These are phyloP conservation scores for Casuarina equisetifolia DNA, from an alignment of 306 rosid genomes.

Conservation along the genomic window DNA sequence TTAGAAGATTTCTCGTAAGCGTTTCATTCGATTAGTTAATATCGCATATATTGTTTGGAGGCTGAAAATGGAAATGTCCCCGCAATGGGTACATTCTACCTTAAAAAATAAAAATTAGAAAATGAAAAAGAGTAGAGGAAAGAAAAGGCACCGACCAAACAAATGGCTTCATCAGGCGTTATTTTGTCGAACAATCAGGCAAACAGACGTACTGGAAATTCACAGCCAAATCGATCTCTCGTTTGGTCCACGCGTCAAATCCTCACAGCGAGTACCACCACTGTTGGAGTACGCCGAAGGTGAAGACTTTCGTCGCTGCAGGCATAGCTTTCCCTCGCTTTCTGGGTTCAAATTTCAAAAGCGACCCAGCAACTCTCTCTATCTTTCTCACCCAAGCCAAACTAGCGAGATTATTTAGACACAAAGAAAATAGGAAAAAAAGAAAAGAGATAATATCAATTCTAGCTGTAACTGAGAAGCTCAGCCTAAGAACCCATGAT, in stretches of 20 bases:
- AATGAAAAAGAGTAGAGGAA: too few relatives aligned
- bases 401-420: not conserved
- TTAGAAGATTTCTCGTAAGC: too few relatives aligned
- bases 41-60: too few relatives aligned
- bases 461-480: not conserved
- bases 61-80: too few relatives aligned
- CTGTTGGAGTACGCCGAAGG: not conserved
- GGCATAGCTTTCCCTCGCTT: slow-evolving; percentile 70
- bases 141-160: too few relatives aligned
- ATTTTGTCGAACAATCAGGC: not conserved
- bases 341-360: slow-evolving; percentile 66
- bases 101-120: too few relatives aligned
- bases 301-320: not conserved
- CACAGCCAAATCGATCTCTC: too few relatives aligned
- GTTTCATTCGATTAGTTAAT: too few relatives aligned
- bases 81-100: too few relatives aligned
- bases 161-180: too few relatives aligned
- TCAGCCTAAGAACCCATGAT: slow-evolving; percentile 41
- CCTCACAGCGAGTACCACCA: not conserved
- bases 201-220: not conserved
- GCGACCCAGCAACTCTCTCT: slow-evolving; percentile 53
- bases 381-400: not conserved
- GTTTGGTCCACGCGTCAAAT: not conserved
- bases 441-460: not conserved
- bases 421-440: slow-evolving; percentile 16